Conservation (phyloP, 2,329 filamentous ascomycete species). For the Xylaria arbuscula region DNA sequence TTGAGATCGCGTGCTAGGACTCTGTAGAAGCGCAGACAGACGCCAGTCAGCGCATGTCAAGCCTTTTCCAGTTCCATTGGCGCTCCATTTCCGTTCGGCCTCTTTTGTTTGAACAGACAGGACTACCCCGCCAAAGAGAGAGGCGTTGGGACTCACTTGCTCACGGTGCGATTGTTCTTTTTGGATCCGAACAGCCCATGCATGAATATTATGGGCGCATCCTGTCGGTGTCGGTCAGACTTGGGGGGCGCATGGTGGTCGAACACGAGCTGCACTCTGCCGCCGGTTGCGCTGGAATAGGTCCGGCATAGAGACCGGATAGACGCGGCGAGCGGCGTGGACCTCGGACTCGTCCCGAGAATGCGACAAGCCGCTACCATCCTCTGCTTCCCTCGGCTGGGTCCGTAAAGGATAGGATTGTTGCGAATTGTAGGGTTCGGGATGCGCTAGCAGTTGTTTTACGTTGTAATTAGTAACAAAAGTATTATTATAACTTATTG, state of each 20-base stretch:
- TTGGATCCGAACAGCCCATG: slow-evolving; percentile 96
- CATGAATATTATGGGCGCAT: slow-evolving; percentile 81
- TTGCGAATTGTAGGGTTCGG: not conserved
- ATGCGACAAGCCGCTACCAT: slow-evolving; percentile 30
- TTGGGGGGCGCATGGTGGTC: slow-evolving; percentile 72
- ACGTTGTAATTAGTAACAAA: not conserved
- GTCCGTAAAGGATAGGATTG: not conserved
- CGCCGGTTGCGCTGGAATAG: slow-evolving; percentile 31
- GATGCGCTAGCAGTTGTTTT: not conserved
- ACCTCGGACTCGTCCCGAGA: slow-evolving; percentile 17
- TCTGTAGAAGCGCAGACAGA: slow-evolving; percentile 57
- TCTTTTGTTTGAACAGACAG: not conserved
- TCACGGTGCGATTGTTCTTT: slow-evolving; percentile 93
- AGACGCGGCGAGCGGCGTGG: slow-evolving; percentile 17
- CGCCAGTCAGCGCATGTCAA: slow-evolving; percentile 8
- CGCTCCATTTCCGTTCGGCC: not conserved
- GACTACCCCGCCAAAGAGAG: not conserved
- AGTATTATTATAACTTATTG: not conserved
- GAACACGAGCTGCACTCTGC: slow-evolving; percentile 62
- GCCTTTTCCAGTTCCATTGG: not conserved
- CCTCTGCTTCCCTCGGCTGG: not conserved
- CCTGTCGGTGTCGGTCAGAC: slow-evolving; percentile 54
- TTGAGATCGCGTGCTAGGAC: slow-evolving; percentile 83
- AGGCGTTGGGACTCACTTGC: slow-evolving; percentile 75
- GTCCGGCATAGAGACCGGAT: slow-evolving; percentile 27